phyloP scores from a whole-genome alignment of 768 basidiomycete species.

The Rhodotorula toruloides region DNA sequence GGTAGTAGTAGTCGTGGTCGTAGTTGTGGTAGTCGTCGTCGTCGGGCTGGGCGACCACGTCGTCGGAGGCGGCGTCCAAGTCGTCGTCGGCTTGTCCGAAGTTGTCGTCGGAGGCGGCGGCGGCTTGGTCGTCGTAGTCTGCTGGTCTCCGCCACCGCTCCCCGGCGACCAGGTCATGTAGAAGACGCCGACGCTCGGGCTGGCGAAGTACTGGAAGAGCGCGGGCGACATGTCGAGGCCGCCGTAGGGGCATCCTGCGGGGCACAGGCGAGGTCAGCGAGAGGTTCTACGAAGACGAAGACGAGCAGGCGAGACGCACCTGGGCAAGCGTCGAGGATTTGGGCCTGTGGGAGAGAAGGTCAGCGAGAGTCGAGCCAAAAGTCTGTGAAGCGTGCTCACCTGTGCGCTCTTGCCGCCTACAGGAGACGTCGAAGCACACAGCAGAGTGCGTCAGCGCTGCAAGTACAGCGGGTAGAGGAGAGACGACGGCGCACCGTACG shows the following conservation, averaged over 20 bases:
- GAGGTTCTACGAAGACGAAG: not conserved
- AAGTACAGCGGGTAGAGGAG: too few species aligned
- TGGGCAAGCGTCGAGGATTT: constrained; percentile 49
- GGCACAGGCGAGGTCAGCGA: not conserved
- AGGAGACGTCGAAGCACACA: not conserved
- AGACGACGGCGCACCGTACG: constrained; percentile 34
- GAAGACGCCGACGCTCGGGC: constrained; percentile 47
- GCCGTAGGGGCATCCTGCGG: constrained; percentile 48
- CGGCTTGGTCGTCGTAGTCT: constrained; percentile 9
- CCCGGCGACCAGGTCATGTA: constrained; percentile 51
- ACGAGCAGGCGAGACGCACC: constrained; percentile 2
- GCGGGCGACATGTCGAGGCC: constrained; percentile 54
- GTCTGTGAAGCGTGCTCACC: not conserved
- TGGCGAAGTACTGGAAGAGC: constrained; percentile 52
- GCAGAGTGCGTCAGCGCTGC: not conserved
- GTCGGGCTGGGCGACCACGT: not conserved
- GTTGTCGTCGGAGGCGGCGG: constrained; percentile 4
- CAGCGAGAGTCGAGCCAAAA: not conserved
- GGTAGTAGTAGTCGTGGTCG: not conserved
- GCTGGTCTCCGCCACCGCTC: not conserved
- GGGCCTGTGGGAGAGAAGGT: constrained; percentile 41
- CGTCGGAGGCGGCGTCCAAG: constrained; percentile 14
- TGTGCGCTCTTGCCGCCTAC: constrained; percentile 26
- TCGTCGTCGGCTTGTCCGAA: constrained; percentile 17
- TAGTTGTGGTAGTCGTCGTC: not conserved